Evolutionary conservation across 108 stramenopile genomes (phyloP).

Genomic region (Cylindrotheca closterium): DNA sequence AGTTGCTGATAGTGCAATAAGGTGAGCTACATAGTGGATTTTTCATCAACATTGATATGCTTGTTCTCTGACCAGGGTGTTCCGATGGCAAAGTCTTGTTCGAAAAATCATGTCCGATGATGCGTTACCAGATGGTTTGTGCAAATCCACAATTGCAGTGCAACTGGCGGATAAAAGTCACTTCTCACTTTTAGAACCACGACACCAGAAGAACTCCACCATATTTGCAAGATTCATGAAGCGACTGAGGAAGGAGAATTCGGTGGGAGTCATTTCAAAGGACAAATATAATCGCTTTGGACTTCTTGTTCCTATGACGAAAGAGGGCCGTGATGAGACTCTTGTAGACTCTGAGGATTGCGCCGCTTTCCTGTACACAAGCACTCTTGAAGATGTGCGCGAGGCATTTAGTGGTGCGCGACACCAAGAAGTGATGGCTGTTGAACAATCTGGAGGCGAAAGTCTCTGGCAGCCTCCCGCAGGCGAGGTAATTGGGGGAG

Average conservation of each 20-base stretch:
- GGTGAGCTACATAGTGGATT: not conserved
- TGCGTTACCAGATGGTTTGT: slow-evolving; percentile 27
- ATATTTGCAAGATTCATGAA: slow-evolving; percentile 52
- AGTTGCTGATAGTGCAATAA: slow-evolving; percentile 31
- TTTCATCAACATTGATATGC: not conserved
- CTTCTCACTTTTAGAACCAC: slow-evolving; percentile 23
- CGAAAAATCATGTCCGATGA: slow-evolving; percentile 23
- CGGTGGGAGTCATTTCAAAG: slow-evolving; percentile 57
- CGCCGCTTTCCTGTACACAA: slow-evolving; percentile 27
- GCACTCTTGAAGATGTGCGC: slow-evolving; percentile 28
- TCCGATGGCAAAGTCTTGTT: slow-evolving; percentile 13
- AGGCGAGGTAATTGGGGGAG: not conserved
- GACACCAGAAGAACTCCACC: slow-evolving; percentile 53
- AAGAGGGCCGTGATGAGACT: slow-evolving; percentile 8
- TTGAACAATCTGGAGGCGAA: not conserved
- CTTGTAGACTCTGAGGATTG: slow-evolving; percentile 38
- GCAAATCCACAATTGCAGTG: slow-evolving; percentile 59
- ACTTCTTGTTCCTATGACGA: slow-evolving; percentile 48
- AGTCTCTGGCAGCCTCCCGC: not conserved
- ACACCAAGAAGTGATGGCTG: not conserved
- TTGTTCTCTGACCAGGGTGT: not conserved
- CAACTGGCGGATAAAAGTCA: slow-evolving; percentile 44
- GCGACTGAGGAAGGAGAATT: slow-evolving; percentile 25
- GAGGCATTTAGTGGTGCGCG: slow-evolving; percentile 15
- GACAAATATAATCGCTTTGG: slow-evolving; percentile 70